A percentile compares a stretch with the other conserved stretches of the same genome.
Evolutionary conservation across 768 basidiomycete species (phyloP).

Genomic region (Trichaptum fuscoviolaceum): DNA sequence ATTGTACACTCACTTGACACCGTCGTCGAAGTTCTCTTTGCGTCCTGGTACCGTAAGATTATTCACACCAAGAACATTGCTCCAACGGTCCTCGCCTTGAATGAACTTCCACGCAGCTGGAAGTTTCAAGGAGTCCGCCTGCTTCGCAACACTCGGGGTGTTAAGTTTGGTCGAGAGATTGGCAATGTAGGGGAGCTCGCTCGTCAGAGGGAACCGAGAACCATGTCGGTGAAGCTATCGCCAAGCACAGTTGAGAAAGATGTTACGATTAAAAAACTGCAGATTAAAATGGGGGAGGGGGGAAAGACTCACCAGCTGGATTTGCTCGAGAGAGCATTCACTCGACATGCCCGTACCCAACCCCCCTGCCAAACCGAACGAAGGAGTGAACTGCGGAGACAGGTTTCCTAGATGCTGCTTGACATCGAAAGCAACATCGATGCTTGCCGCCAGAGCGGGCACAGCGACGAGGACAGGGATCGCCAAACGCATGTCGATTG

Average conservation of each 20-base stretch:
- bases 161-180: slow-evolving; percentile 29
- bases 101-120: slow-evolving; percentile 31
- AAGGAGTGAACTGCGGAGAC: slow-evolving; percentile 15
- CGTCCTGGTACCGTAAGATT: slow-evolving; percentile 34
- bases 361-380: slow-evolving; percentile 12
- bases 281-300: slow-evolving; percentile 3
- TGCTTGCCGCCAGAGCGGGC: not conserved
- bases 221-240: slow-evolving; percentile 41
- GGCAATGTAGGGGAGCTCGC: slow-evolving; percentile 27
- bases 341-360: slow-evolving; percentile 25
- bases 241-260: not conserved
- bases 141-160: slow-evolving; percentile 19
- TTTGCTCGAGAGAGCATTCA: slow-evolving; percentile 35
- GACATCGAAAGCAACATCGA: not conserved
- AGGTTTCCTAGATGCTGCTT: slow-evolving; percentile 26
- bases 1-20: slow-evolving; percentile 26
- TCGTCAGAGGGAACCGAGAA: slow-evolving; percentile 30
- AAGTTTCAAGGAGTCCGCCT: slow-evolving; percentile 20
- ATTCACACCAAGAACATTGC: slow-evolving; percentile 27
- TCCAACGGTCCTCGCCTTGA: slow-evolving; percentile 26
- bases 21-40: slow-evolving; percentile 34
- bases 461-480: not conserved
- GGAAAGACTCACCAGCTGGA: slow-evolving; percentile 34
- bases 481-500: not conserved
- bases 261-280: not conserved